These are phyloP conservation scores for Glaciozyma martinii DNA, from an alignment of 768 basidiomycete species.

Conservation along the genomic window DNA sequence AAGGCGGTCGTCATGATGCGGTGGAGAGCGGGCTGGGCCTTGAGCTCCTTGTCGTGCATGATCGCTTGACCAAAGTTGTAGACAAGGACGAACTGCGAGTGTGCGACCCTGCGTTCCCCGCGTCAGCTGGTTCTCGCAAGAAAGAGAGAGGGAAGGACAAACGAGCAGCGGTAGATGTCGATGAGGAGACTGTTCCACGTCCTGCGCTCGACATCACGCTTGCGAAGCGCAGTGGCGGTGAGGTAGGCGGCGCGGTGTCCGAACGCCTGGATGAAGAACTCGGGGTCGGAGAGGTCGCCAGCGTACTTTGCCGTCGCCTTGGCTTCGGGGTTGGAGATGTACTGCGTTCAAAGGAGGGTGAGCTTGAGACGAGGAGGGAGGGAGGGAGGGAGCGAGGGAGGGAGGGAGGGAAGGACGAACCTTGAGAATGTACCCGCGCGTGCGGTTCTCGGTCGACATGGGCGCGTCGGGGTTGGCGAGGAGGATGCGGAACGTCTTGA, in stretches of 20 bases:
- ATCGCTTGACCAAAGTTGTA: slow-evolving; percentile 36
- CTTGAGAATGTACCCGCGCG: slow-evolving; percentile 28
- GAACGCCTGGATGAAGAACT: slow-evolving; percentile 34
- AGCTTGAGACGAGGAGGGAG: neutral
- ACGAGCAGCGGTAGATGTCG: slow-evolving; percentile 33
- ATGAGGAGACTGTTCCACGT: slow-evolving; percentile 29
- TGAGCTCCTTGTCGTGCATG: slow-evolving; percentile 28
- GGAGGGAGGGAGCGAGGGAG: neutral
- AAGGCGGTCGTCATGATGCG: slow-evolving; percentile 27
- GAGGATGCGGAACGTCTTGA: slow-evolving; percentile 27
- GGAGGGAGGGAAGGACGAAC: neutral
- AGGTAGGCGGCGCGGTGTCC: slow-evolving; percentile 34
- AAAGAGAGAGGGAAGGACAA: slow-evolving; percentile 4
- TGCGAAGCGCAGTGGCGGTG: slow-evolving; percentile 27
- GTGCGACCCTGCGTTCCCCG: slow-evolving; percentile 27
- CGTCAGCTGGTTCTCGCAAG: slow-evolving; percentile 2
- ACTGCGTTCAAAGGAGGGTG: neutral
- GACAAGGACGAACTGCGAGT: slow-evolving; percentile 36
- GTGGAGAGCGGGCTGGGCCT: slow-evolving; percentile 29
- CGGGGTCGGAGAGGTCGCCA: slow-evolving; percentile 29
- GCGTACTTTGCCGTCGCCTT: slow-evolving; percentile 21
- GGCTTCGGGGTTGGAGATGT: slow-evolving; percentile 25
- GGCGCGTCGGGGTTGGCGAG: slow-evolving; percentile 18
- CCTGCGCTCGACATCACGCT: slow-evolving; percentile 32
- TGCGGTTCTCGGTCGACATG: slow-evolving; percentile 21